These are phyloP conservation scores for Inga leiocalycina DNA, from an alignment of 306 rosid genomes.

Conservation along the genomic window DNA sequence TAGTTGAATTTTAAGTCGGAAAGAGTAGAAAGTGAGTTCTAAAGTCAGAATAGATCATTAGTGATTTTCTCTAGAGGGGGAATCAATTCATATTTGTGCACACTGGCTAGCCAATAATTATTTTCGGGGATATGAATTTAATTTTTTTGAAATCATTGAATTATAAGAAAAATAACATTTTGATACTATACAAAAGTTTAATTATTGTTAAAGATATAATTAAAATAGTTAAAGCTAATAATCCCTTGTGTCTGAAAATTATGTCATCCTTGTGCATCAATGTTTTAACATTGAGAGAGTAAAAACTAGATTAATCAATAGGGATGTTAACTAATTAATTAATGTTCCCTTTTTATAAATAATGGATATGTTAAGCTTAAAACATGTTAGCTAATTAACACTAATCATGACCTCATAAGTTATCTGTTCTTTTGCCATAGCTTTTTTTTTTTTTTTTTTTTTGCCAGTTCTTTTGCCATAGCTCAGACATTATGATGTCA, in stretches of 20 bases:
- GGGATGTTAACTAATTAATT: background rate
- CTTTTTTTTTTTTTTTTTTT: too few species aligned
- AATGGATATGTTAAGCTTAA: slow-evolving; percentile 1
- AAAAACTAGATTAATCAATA: background rate
- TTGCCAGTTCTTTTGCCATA: background rate
- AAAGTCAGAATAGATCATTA: background rate
- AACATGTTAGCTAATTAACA: background rate
- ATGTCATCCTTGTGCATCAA: background rate
- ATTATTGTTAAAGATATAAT: background rate
- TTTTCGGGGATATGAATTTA: background rate
- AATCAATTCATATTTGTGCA: background rate
- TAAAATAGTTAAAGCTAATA: background rate
- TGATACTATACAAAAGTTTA: background rate
- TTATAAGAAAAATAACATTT: background rate
- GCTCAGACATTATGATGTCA: background rate
- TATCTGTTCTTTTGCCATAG: background rate
- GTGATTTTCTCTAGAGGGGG: background rate
- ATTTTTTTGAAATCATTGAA: background rate
- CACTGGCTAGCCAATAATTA: background rate
- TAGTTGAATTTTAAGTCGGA: background rate
- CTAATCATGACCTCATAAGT: slow-evolving; percentile 2
- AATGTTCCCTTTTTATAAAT: background rate
- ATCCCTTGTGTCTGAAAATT: background rate
- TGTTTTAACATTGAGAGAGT: background rate
- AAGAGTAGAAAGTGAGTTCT: background rate